Evolutionary conservation across 345 rosid genomes (phyloP).

Genomic region (Aurinia saxatilis): DNA sequence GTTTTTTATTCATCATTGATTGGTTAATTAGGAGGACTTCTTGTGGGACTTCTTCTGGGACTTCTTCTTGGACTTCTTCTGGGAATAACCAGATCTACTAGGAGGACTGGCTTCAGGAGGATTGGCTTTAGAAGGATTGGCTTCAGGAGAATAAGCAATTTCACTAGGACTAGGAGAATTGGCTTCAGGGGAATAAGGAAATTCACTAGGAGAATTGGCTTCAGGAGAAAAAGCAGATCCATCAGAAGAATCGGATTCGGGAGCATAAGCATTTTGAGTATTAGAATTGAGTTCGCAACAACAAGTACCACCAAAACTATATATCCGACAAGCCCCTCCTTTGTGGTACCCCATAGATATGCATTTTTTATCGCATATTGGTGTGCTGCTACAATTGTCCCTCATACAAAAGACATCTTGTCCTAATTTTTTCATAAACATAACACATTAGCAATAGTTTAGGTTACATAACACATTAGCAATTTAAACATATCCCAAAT

Average conservation of each 20-base stretch:
- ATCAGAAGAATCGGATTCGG: background rate
- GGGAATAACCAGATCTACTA: too few species aligned
- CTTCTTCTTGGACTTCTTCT: too few species aligned
- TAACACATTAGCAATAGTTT: background rate
- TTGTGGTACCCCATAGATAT: background rate
- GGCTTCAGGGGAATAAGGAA: too few species aligned
- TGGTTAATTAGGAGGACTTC: too few species aligned
- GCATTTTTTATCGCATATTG: background rate
- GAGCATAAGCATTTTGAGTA: background rate
- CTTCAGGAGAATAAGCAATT: too few species aligned
- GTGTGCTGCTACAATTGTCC: background rate
- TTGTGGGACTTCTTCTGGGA: too few species aligned
- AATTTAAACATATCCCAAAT: background rate
- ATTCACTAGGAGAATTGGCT: too few species aligned
- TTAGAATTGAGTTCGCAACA: conserved; percentile 13
- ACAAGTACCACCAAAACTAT: background rate
- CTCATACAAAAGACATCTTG: background rate
- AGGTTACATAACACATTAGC: background rate
- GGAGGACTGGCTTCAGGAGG: background rate
- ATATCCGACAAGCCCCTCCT: conserved; percentile 13
- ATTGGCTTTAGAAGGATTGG: background rate
- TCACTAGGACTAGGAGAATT: too few species aligned
- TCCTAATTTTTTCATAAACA: background rate
- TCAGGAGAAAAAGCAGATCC: too few species aligned
- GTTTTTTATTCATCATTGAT: too few species aligned